phyloP scores from a whole-genome alignment of 2,329 filamentous ascomycete species.

The Aspergillus chevalieri region DNA sequence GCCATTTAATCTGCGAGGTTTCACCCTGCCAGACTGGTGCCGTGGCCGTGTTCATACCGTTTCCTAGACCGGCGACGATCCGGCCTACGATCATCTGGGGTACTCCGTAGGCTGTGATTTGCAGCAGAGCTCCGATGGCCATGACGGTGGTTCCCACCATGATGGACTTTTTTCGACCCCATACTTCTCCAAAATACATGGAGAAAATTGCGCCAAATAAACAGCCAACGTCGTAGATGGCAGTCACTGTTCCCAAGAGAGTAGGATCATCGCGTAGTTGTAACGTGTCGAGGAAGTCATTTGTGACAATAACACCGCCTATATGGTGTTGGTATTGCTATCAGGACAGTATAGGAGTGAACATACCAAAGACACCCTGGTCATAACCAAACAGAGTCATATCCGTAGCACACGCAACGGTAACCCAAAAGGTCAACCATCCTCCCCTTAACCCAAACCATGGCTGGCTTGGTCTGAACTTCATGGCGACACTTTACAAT shows the following conservation, averaged over 20 bases:
- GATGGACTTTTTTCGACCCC: constrained; percentile 20
- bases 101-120: constrained; percentile 20
- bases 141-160: constrained; percentile 13
- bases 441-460: constrained; percentile 15
- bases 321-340: constrained; percentile 4
- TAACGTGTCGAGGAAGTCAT: constrained; percentile 15
- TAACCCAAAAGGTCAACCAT: constrained; percentile 18
- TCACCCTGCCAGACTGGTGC: constrained; percentile 48
- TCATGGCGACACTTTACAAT: neutral
- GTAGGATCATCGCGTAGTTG: constrained; percentile 4
- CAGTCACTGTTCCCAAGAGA: constrained; percentile 4
- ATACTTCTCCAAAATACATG: constrained; percentile 15
- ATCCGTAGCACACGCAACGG: constrained; percentile 15
- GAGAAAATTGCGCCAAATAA: constrained; percentile 18
- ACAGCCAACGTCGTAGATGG: constrained; percentile 21
- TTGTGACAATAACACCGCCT: constrained; percentile 19
- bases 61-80: constrained; percentile 42
- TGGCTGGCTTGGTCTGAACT: neutral
- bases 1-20: constrained; percentile 37
- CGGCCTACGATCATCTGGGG: constrained; percentile 39
- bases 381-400: constrained; percentile 18
- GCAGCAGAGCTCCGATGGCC: constrained; percentile 21
- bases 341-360: neutral
- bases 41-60: constrained; percentile 45
- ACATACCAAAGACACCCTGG: constrained; percentile 6